Evolutionary conservation across 148 eudicot species (phyloP).

Genomic region (Camellia sinensis): DNA sequence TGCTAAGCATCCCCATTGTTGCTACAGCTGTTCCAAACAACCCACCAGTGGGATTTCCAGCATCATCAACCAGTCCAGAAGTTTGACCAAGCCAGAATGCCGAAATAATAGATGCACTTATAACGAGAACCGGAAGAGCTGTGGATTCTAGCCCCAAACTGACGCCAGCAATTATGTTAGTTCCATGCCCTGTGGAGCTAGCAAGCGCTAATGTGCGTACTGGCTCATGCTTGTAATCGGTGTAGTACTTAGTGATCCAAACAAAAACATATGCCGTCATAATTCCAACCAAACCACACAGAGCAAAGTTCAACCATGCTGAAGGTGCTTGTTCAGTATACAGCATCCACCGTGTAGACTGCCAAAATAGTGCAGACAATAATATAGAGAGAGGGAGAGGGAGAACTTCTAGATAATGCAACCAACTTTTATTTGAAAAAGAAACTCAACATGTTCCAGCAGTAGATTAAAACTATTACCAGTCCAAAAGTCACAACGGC

Average conservation of each 20-base stretch:
- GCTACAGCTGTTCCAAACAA: constrained; percentile 99
- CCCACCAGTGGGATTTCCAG: constrained; percentile 93
- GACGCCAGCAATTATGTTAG: constrained; percentile 96
- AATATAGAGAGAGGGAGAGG: not conserved
- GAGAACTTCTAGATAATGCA: not conserved
- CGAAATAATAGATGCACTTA: constrained; percentile 77
- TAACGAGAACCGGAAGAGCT: constrained; percentile 95
- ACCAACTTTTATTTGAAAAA: not conserved
- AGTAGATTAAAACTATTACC: constrained; percentile 46
- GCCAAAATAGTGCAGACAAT: constrained; percentile 21
- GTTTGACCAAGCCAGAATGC: constrained; percentile 95
- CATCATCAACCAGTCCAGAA: constrained; percentile 90
- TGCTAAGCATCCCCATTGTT: constrained; percentile 99
- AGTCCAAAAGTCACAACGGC: constrained; percentile 89
- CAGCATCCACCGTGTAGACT: constrained; percentile 99
- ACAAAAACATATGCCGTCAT: constrained; percentile 87
- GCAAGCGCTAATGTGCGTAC: constrained; percentile 89
- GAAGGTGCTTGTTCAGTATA: constrained; percentile 99
- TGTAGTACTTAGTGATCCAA: constrained; percentile 90
- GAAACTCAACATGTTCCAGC: constrained; percentile 3
- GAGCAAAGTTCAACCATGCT: constrained; percentile 91
- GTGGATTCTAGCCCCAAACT: constrained; percentile 98
- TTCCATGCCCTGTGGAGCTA: constrained; percentile 95
- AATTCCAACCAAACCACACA: constrained; percentile 97
- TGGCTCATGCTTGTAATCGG: constrained; percentile 97